phyloP scores from a whole-genome alignment of 345 rosid species.

The Acer saccharum region DNA sequence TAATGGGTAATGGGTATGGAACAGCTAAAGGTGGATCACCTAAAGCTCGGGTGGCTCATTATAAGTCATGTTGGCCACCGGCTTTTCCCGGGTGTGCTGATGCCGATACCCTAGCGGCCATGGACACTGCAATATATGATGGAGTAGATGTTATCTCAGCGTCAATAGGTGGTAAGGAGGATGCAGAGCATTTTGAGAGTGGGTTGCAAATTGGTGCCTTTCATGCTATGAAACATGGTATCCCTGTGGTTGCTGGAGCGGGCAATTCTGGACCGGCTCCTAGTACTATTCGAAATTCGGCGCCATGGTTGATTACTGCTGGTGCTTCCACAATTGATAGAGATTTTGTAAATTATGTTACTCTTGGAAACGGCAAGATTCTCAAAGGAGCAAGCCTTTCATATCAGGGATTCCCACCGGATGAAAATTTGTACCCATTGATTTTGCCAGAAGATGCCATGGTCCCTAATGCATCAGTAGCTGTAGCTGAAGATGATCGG shows the following conservation, averaged over 20 bases:
- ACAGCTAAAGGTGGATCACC: conserved; percentile 80
- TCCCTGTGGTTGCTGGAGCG: conserved; percentile 34
- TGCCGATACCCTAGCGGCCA: conserved; percentile 31
- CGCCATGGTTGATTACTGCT: conserved; percentile 48
- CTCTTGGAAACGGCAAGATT: background rate
- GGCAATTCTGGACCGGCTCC: conserved; percentile 39
- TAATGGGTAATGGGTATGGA: conserved; percentile 49
- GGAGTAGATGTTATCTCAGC: conserved; percentile 50
- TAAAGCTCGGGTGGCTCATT: conserved; percentile 46
- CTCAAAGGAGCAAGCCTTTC: conserved; percentile 72
- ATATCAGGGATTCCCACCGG: conserved; percentile 23
- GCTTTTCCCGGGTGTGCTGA: background rate
- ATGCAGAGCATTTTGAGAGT: conserved; percentile 19
- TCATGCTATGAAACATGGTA: conserved; percentile 40
- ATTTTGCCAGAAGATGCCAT: conserved; percentile 49
- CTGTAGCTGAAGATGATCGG: too few species aligned
- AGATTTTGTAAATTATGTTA: conserved; percentile 13
- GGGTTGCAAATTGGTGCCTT: conserved; percentile 42
- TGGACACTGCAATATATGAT: conserved; percentile 45
- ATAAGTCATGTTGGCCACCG: conserved; percentile 37
- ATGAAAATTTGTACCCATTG: conserved; percentile 49
- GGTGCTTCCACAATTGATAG: conserved; percentile 49
- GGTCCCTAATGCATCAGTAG: conserved; percentile 26
- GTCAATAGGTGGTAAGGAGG: conserved; percentile 30
- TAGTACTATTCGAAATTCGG: conserved; percentile 28